Base-by-base conservation (phyloP, 2,329 filamentous ascomycete genomes). In the Septoria linicola region DNA sequence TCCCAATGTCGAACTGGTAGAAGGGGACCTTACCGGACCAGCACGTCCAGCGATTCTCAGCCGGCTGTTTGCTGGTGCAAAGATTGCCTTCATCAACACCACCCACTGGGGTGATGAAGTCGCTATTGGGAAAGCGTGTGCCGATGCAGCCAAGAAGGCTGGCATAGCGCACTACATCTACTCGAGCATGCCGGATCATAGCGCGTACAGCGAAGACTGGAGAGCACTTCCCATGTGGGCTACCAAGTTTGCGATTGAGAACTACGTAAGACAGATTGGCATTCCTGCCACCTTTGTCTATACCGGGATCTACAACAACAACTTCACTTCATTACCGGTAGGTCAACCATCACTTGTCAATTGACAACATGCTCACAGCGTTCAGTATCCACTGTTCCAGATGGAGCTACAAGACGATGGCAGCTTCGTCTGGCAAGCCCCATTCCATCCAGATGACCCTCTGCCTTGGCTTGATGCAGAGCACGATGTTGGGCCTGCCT, bases 101-200 rank as follows among this genome's bases (percentile, higher is more conserved):
- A 95, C 90, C 4, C 95, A 95, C 65, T 96, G 95, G 76, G 93
- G 92, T 44, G 90, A 97, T 71, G 93, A 99, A 76, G 80, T 93
- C 52, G 83, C 85, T 32, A 95, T 96, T 61, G 93, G 93, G 57
- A 85, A 87, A 68, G 87, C 88, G 1, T 79, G 96, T 54, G 93
- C 91, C 53, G 88, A 96, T 66, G 90, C 89, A 11, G 92, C 92
- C 46, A 92, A 93, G 70, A 84, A 80, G 63, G 87, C 86, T 32
- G 84, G 88, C 42, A 82, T 97, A 40, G 83, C 90, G 63, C 93
- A 97, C 72, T 96, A 90, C 70, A 82, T 99, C 68, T 99, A 96
- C 74, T 95, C 89, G 61, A 95, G 89, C 65, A 96, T 97, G 91
- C 92, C 93, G 3, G 91, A 97, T 64, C 91, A 97, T 70, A 85